A percentile compares a stretch with the other conserved stretches of the same genome.
These are phyloP conservation scores for Lenwebbia sp. DNA, from an alignment of 345 rosid species.

Conservation along the genomic window DNA sequence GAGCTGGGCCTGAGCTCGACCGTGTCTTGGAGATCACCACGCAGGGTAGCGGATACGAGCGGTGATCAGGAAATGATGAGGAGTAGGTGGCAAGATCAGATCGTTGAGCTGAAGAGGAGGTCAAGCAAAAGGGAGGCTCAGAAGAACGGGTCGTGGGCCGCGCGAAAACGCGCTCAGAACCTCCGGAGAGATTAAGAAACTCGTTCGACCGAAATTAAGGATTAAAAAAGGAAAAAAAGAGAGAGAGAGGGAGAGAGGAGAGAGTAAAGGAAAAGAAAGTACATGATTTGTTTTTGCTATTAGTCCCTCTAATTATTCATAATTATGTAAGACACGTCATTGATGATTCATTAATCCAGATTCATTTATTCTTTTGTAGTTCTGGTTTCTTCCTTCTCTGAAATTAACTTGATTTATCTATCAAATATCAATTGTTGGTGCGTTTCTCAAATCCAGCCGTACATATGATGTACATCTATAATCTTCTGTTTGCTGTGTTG, in stretches of 20 bases:
- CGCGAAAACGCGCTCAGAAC: neutral
- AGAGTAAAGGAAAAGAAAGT: neutral
- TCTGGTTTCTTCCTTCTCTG: neutral
- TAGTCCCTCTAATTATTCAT: neutral
- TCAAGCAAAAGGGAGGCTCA: slow-evolving; percentile 1
- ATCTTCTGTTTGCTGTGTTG: neutral
- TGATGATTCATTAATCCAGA: neutral
- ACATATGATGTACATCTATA: neutral
- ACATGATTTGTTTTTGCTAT: neutral
- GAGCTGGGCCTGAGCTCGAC: neutral
- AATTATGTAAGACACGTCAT: neutral
- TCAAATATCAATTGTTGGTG: neutral
- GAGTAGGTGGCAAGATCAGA: slow-evolving; percentile 1
- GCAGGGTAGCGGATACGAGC: neutral
- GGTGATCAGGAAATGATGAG: neutral
- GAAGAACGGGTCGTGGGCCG: slow-evolving; percentile 1
- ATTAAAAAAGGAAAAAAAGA: neutral
- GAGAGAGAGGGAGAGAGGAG: neutral
- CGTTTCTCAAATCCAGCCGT: no score
- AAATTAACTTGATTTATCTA: neutral
- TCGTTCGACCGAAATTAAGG: neutral
- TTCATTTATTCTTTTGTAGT: neutral
- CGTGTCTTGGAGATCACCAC: neutral
- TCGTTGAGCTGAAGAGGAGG: slow-evolving; percentile 1
- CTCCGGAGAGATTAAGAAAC: neutral